Evolutionary conservation across 805 yeast species (phyloP).

Genomic region (Teunomyces barrocoloradensis): DNA sequence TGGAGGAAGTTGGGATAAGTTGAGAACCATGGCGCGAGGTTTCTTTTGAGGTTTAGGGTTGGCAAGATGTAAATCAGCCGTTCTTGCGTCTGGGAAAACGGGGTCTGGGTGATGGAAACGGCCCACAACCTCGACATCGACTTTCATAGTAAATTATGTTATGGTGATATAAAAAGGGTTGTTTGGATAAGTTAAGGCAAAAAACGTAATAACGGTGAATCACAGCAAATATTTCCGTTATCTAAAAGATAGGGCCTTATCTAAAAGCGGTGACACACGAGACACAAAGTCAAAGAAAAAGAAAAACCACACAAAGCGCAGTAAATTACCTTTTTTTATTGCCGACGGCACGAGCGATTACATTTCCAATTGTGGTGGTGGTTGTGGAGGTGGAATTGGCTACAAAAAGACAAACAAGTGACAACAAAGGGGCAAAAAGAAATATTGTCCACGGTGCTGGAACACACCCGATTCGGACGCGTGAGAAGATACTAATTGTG

Average conservation of each 20-base stretch:
- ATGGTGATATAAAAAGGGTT: background rate
- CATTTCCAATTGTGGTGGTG: slow-evolving; percentile 3
- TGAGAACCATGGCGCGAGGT: slow-evolving; percentile 11
- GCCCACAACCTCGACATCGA: slow-evolving; percentile 2
- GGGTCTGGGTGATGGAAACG: background rate
- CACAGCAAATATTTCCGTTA: background rate
- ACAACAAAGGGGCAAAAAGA: background rate
- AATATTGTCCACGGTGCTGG: background rate
- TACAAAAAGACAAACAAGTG: background rate
- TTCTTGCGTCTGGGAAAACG: background rate
- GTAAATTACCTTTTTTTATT: background rate
- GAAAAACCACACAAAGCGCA: background rate
- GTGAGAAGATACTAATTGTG: background rate
- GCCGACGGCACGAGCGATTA: background rate
- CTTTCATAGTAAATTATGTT: background rate
- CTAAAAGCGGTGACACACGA: background rate
- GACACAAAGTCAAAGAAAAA: background rate
- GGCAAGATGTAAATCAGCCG: background rate
- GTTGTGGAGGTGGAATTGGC: slow-evolving; percentile 1
- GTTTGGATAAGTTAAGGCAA: background rate
- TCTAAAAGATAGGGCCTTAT: background rate
- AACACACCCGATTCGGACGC: background rate
- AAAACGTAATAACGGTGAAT: background rate
- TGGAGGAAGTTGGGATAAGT: slow-evolving; percentile 27
- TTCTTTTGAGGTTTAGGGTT: background rate